Conservation (phyloP, 106 monocot genomes). For the Cymbidium sinense region DNA sequence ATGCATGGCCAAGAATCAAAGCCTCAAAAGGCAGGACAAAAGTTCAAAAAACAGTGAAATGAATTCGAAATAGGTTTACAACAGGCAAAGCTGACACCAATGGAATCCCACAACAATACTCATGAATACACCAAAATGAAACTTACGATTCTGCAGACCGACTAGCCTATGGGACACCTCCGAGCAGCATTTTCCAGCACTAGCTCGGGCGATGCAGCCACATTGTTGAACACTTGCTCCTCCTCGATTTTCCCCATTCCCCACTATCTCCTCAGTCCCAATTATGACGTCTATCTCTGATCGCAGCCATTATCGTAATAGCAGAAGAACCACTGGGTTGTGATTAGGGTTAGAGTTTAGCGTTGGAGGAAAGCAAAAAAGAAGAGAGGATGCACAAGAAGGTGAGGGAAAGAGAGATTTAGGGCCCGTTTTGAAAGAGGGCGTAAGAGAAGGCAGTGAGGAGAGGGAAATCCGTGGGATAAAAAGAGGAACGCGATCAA, state of each 20-base stretch:
- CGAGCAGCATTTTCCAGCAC: constrained; percentile 11
- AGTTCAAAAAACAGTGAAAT: background rate
- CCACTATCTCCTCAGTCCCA: too few species aligned
- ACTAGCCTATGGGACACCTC: constrained; percentile 24
- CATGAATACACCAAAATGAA: background rate
- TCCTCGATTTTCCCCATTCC: constrained; percentile 62
- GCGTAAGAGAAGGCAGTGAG: too few species aligned
- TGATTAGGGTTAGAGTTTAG: constrained; percentile 25
- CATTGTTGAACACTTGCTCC: constrained; percentile 10
- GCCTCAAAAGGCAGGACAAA: background rate
- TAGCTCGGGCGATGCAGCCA: background rate
- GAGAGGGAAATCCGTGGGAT: too few species aligned
- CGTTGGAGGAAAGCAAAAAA: constrained; percentile 5
- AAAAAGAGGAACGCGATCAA: too few species aligned
- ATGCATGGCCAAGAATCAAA: background rate
- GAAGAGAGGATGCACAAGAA: background rate
- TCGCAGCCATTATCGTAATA: too few species aligned
- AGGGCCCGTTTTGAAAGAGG: too few species aligned
- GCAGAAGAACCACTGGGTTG: too few species aligned
- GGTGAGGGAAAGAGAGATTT: background rate
- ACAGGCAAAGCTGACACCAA: background rate
- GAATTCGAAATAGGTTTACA: background rate
- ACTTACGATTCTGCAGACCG: constrained; percentile 26
- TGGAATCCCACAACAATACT: background rate
- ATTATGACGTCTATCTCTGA: too few species aligned